A percentile compares a stretch with the other conserved stretches of the same genome.
These are phyloP conservation scores for Geranomyces variabilis DNA, from an alignment of 192 early-diverging fungal species.

Conservation along the genomic window DNA sequence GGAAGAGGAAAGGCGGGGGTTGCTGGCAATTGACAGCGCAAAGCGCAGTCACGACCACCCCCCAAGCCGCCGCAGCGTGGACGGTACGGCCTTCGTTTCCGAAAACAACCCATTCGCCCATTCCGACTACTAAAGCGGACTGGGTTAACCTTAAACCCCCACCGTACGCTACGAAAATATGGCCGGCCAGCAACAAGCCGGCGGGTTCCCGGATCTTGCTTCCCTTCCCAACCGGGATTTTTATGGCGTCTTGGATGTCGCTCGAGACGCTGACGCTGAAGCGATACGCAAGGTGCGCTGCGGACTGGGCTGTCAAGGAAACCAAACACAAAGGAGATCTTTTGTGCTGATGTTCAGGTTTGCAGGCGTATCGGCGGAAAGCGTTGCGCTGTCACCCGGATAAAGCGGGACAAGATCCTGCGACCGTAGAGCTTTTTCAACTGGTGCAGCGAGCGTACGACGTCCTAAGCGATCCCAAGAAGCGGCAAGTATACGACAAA, in stretches of 20 bases:
- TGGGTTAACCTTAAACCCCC: too few species aligned
- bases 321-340: not conserved
- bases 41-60: too few species aligned
- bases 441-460: slow-evolving; percentile 87
- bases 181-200: slow-evolving; percentile 4
- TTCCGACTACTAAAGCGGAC: too few species aligned
- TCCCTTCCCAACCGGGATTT: slow-evolving; percentile 34
- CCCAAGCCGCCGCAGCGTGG: too few species aligned
- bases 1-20: too few species aligned
- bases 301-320: not conserved
- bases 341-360: not conserved
- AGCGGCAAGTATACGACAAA: slow-evolving; percentile 86
- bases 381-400: slow-evolving; percentile 72
- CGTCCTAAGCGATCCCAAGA: slow-evolving; percentile 65
- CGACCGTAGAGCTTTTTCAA: slow-evolving; percentile 73
- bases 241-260: slow-evolving; percentile 47
- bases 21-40: too few species aligned
- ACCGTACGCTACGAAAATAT: not conserved
- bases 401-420: slow-evolving; percentile 57
- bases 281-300: slow-evolving; percentile 45
- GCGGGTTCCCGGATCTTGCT: slow-evolving; percentile 29
- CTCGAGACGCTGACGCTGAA: slow-evolving; percentile 42
- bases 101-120: too few species aligned
- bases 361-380: slow-evolving; percentile 27
- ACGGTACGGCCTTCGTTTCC: too few species aligned